These are phyloP conservation scores for Chytriomyces confervae DNA, from an alignment of 192 early-diverging fungal genomes.

Conservation along the genomic window DNA sequence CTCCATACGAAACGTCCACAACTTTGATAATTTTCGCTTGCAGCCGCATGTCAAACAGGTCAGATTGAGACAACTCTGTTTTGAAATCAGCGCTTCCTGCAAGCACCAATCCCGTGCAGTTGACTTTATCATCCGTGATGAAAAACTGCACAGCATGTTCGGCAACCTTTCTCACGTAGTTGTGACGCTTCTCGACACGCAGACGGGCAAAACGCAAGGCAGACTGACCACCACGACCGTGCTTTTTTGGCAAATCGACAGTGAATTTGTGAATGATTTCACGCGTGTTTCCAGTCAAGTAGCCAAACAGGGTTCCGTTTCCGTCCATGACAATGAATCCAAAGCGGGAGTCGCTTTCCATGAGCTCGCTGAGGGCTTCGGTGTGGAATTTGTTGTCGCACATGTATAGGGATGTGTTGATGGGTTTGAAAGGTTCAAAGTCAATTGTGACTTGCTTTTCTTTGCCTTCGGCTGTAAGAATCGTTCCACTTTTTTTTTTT, in stretches of 20 bases:
- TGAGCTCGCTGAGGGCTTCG: slow-evolving; percentile 86
- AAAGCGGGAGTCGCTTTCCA: slow-evolving; percentile 94
- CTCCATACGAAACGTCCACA: slow-evolving; percentile 98
- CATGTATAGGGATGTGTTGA: slow-evolving; percentile 97
- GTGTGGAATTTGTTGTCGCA: slow-evolving; percentile 99
- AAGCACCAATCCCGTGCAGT: slow-evolving; percentile 85
- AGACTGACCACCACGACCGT: slow-evolving; percentile 99
- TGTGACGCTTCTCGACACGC: slow-evolving; percentile 98
- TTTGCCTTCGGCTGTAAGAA: slow-evolving; percentile 98
- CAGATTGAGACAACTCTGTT: slow-evolving; percentile 92
- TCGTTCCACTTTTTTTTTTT: slow-evolving; percentile 81
- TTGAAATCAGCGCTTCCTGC: slow-evolving; percentile 99
- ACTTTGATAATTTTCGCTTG: slow-evolving; percentile 87
- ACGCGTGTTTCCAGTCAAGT: slow-evolving; percentile 91
- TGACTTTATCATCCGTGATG: slow-evolving; percentile 90
- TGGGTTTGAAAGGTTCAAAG: slow-evolving; percentile 98
- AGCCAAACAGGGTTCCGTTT: slow-evolving; percentile 94
- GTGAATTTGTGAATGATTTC: slow-evolving; percentile 92
- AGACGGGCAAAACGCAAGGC: slow-evolving; percentile 99
- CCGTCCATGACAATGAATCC: slow-evolving; percentile 99
- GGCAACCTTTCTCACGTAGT: slow-evolving; percentile 98
- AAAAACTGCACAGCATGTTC: slow-evolving; percentile 96
- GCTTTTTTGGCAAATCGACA: slow-evolving; percentile 99
- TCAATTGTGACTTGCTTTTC: slow-evolving; percentile 99
- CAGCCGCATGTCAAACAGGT: slow-evolving; percentile 94